Evolutionary conservation across 208 protist genomes (phyloP).

Genomic region (Wallacemonas sp.): DNA sequence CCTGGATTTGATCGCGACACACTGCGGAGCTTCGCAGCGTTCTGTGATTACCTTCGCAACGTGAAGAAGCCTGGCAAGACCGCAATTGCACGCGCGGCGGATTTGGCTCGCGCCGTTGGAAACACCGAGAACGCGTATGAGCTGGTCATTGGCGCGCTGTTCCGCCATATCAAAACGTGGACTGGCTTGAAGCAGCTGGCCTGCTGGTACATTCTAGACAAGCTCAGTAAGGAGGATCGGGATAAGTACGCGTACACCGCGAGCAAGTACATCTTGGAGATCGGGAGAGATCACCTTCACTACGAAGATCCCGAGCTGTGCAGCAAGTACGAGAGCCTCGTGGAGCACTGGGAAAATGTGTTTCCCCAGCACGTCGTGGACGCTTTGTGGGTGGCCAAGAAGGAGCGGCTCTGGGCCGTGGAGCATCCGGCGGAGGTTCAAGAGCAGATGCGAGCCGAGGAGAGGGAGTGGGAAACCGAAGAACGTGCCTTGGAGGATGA

Average conservation of each 20-base stretch:
- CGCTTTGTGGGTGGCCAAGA: conserved; percentile 82
- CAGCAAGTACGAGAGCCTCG: conserved; percentile 86
- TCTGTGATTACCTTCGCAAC: conserved; percentile 65
- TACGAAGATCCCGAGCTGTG: conserved; percentile 79
- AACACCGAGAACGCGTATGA: conserved; percentile 70
- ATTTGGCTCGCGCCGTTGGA: conserved; percentile 70
- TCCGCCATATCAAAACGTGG: conserved; percentile 91
- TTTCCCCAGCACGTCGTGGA: conserved; percentile 88
- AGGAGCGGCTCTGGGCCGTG: conserved; percentile 82
- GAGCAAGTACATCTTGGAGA: conserved; percentile 84
- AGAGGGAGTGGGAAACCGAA: conserved; percentile 73
- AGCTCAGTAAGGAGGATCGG: conserved; percentile 85
- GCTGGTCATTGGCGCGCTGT: conserved; percentile 79
- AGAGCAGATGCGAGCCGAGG: conserved; percentile 69
- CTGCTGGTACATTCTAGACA: conserved; percentile 91
- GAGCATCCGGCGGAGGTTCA: conserved; percentile 68
- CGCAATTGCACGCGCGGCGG: conserved; percentile 43
- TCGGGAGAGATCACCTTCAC: conserved; percentile 87
- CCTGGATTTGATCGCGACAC: conserved; percentile 81
- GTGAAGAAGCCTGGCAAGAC: conserved; percentile 82
- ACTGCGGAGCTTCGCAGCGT: conserved; percentile 63
- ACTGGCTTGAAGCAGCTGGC: conserved; percentile 79
- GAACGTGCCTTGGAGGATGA: conserved; percentile 75
- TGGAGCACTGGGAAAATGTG: conserved; percentile 89
- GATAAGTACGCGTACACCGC: conserved; percentile 85